Conservation (phyloP, 1,139 yeast species). For the Candida tropicalis region DNA sequence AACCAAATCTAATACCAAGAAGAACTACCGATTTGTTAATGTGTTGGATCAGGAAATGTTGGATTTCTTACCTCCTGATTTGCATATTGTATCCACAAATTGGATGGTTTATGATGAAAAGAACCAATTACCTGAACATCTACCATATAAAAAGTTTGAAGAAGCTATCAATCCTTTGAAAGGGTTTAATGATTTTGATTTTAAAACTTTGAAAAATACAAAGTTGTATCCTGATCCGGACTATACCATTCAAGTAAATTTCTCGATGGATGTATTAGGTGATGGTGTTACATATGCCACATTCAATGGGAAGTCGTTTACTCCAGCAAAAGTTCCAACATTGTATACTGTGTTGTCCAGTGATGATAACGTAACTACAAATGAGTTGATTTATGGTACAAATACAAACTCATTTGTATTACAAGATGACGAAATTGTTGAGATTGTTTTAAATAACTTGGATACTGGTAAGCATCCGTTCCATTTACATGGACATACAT, state of each 20-base stretch:
- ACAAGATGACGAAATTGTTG: conserved; percentile 67
- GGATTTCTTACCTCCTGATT: conserved; percentile 66
- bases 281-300: conserved; percentile 90
- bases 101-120: conserved; percentile 60
- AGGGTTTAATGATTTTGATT: conserved; percentile 65
- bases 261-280: conserved; percentile 75
- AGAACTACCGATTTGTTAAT: conserved; percentile 78
- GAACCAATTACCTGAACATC: conserved; percentile 43
- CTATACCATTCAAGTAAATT: conserved; percentile 62
- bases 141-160: conserved; percentile 28
- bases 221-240: conserved; percentile 67
- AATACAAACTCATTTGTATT: conserved; percentile 76
- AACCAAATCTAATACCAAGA: conserved; percentile 55
- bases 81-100: conserved; percentile 70
- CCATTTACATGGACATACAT: conserved; percentile 82
- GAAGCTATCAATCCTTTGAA: conserved; percentile 45
- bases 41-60: conserved; percentile 77
- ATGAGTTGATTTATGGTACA: conserved; percentile 60
- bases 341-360: conserved; percentile 73
- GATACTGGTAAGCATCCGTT: conserved; percentile 88
- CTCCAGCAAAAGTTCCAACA: conserved; percentile 80
- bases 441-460: conserved; percentile 66
- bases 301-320: conserved; percentile 81
- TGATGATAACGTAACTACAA: conserved; percentile 35
- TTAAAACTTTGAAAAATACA: conserved; percentile 56